These are phyloP conservation scores for Linnemannia zychae DNA, from an alignment of 192 early-diverging fungal species.

Conservation along the genomic window DNA sequence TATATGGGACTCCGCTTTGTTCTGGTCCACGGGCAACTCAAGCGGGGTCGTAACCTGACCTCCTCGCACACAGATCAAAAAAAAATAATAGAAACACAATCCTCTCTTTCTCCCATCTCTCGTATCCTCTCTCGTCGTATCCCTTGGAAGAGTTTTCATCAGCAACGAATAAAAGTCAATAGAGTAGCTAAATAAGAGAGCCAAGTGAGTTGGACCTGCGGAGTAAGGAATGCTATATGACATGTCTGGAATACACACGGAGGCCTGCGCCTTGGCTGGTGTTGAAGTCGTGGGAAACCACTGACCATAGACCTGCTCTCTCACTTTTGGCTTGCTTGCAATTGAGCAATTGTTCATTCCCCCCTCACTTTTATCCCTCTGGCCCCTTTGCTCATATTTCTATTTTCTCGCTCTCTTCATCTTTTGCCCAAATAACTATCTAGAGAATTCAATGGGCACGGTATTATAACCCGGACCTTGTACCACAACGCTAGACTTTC, in stretches of 20 bases:
- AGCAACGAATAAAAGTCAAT: background rate
- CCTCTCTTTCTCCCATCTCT: background rate
- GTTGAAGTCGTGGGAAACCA: background rate
- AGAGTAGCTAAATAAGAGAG: background rate
- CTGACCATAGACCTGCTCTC: background rate
- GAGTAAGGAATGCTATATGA: background rate
- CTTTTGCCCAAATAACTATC: background rate
- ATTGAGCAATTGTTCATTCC: background rate
- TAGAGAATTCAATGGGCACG: background rate
- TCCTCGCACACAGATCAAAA: background rate
- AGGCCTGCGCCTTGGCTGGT: too few relatives aligned
- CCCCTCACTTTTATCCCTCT: background rate
- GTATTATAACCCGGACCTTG: background rate
- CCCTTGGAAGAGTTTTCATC: background rate
- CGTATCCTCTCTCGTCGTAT: background rate
- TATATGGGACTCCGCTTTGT: background rate
- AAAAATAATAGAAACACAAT: background rate
- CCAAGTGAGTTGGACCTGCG: background rate
- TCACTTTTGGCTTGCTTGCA: background rate
- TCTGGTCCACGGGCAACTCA: background rate
- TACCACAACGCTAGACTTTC: background rate
- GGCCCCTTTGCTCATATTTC: background rate
- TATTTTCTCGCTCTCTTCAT: background rate
- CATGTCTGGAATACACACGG: background rate
- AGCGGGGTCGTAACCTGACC: background rate